Conservation (phyloP, 805 yeast species). For the Yarrowia bubula region DNA sequence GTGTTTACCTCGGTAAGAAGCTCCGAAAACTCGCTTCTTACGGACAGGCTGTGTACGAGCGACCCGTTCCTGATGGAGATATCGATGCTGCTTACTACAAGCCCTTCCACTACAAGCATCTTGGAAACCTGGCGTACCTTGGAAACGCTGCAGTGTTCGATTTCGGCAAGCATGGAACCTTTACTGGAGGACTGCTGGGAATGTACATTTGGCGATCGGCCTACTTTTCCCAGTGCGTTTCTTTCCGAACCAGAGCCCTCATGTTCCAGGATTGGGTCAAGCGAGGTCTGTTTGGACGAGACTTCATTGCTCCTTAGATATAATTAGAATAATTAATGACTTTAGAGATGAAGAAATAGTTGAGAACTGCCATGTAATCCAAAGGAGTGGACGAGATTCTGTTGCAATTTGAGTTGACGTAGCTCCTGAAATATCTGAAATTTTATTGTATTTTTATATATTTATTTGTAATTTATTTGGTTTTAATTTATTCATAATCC, state of each 20-base stretch:
- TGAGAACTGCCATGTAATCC: too few species aligned
- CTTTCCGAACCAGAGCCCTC: slow-evolving; percentile 60
- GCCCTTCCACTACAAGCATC: slow-evolving; percentile 62
- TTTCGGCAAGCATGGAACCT: slow-evolving; percentile 56
- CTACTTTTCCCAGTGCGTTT: slow-evolving; percentile 65
- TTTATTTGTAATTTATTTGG: too few species aligned
- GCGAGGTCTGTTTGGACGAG: slow-evolving; percentile 46
- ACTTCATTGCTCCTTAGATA: slow-evolving; percentile 31
- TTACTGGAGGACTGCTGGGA: slow-evolving; percentile 66
- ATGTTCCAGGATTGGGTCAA: slow-evolving; percentile 68
- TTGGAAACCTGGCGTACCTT: slow-evolving; percentile 66
- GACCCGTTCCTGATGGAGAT: slow-evolving; percentile 45
- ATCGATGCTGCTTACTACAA: slow-evolving; percentile 54
- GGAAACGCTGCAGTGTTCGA: slow-evolving; percentile 73
- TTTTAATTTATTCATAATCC: too few species aligned
- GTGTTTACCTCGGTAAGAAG: slow-evolving; percentile 61
- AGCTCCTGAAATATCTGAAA: too few species aligned
- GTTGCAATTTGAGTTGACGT: too few species aligned
- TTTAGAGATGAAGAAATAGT: too few species aligned
- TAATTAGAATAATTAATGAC: not conserved
- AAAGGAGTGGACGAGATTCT: too few species aligned
- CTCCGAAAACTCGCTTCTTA: slow-evolving; percentile 51
- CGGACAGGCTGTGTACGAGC: slow-evolving; percentile 42
- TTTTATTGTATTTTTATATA: too few species aligned
- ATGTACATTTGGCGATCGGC: slow-evolving; percentile 73